phyloP scores from a whole-genome alignment of 495 filamentous ascomycete genomes.

The Cladorrhinum samala region DNA sequence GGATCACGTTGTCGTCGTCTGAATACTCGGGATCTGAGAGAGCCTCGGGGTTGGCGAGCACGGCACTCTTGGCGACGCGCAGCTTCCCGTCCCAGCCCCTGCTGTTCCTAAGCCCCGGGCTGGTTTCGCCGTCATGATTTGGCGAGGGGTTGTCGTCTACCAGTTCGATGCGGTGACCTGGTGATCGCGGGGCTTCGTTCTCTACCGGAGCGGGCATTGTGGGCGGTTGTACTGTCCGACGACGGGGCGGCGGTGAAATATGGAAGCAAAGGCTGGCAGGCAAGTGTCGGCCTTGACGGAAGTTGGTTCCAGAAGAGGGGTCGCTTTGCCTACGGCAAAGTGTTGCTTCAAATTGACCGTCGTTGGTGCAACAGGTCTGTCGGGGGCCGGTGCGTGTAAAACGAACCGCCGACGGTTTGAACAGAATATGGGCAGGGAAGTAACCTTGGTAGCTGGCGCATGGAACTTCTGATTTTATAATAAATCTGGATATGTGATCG shows the following conservation, averaged over 20 bases:
- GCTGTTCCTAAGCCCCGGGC: constrained; percentile 48
- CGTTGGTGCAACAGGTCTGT: neutral
- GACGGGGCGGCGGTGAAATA: neutral
- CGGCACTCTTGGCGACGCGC: constrained; percentile 56
- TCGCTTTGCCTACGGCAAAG: no score
- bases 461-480: neutral
- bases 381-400: neutral
- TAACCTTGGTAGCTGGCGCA: neutral
- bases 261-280: neutral
- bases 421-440: neutral
- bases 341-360: no score
- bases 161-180: constrained; percentile 39
- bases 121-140: constrained; percentile 35
- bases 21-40: constrained; percentile 79
- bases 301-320: no score
- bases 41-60: constrained; percentile 68
- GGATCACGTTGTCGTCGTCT: constrained; percentile 67
- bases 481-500: neutral
- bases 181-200: constrained; percentile 29
- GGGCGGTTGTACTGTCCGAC: neutral
- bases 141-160: constrained; percentile 33
- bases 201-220: constrained; percentile 33
- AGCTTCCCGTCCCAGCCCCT: constrained; percentile 95
- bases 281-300: no score
- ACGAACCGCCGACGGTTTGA: neutral